Conservation (phyloP, 306 rosid genomes). For the Quercus gilva region DNA sequence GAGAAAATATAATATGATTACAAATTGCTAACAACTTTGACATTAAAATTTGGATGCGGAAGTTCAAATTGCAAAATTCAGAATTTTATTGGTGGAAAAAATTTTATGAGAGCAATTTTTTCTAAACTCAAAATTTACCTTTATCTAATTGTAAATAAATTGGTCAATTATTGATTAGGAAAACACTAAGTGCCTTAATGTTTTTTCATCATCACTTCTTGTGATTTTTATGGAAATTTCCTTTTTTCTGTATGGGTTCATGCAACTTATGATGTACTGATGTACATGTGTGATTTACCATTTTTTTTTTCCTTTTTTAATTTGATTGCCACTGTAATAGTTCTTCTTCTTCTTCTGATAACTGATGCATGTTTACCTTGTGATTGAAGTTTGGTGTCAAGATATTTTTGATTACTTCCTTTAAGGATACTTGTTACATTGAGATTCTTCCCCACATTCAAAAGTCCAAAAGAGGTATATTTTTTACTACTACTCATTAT, state of each 20-base stretch:
- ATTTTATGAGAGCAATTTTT: background rate
- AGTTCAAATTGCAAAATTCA: background rate
- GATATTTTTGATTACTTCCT: slow-evolving; percentile 84
- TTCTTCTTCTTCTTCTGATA: background rate
- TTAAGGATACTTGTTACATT: slow-evolving; percentile 76
- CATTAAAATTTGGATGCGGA: background rate
- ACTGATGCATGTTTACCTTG: slow-evolving; percentile 9
- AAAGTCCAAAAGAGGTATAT: slow-evolving; percentile 73
- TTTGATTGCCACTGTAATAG: background rate
- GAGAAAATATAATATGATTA: background rate
- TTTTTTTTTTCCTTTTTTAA: background rate
- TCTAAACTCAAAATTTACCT: too few species aligned
- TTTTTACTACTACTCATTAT: background rate
- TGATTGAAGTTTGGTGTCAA: slow-evolving; percentile 81
- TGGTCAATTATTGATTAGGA: too few species aligned
- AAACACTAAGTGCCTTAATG: too few species aligned
- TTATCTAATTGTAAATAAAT: too few species aligned
- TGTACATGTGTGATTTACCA: too few species aligned
- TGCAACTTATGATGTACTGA: background rate
- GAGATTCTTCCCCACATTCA: slow-evolving; percentile 80
- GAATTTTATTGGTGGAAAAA: background rate
- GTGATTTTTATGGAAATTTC: background rate
- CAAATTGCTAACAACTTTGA: too few species aligned
- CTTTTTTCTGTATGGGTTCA: background rate
- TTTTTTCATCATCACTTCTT: background rate